Percentiles rank a stretch among this genome's conserved stretches.
These are phyloP conservation scores for Candida chauliodis DNA, from an alignment of 805 yeast species.

Conservation along the genomic window DNA sequence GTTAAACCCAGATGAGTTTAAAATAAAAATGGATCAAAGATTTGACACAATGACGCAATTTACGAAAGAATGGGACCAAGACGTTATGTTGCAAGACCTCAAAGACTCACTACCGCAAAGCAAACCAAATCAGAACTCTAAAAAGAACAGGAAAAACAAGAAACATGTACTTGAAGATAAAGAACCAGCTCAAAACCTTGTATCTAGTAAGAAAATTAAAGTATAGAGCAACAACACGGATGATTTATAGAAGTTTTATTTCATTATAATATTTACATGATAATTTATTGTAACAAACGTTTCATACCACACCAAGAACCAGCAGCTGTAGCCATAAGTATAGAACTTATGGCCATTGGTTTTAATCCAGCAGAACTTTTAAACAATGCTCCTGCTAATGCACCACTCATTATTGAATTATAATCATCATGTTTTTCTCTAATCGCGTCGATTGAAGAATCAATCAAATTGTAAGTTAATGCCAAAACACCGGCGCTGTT, in stretches of 20 bases:
- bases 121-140: constrained; percentile 3
- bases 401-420: constrained; percentile 87
- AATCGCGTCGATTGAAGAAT: constrained; percentile 69
- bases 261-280: constrained; percentile 1
- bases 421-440: constrained; percentile 87
- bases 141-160: constrained; percentile 1
- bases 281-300: constrained; percentile 22
- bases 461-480: constrained; percentile 78
- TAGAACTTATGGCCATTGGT: constrained; percentile 87
- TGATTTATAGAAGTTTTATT: background rate
- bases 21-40: constrained; percentile 6
- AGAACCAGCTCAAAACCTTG: too few species aligned
- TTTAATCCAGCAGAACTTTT: constrained; percentile 78
- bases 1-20: constrained; percentile 14
- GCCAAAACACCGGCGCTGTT: constrained; percentile 95
- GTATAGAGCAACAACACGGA: background rate
- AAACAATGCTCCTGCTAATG: constrained; percentile 87
- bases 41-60: constrained; percentile 4
- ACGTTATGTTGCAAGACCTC: constrained; percentile 6
- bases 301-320: constrained; percentile 91
- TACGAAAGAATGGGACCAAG: constrained; percentile 5
- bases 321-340: constrained; percentile 82
- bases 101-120: constrained; percentile 2
- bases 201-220: too few species aligned
- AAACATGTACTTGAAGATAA: too few species aligned